Percentiles rank a stretch among this genome's conserved stretches.
phyloP scores from a whole-genome alignment of 176 grass and related monocot species.

The Hordeum marinum region DNA sequence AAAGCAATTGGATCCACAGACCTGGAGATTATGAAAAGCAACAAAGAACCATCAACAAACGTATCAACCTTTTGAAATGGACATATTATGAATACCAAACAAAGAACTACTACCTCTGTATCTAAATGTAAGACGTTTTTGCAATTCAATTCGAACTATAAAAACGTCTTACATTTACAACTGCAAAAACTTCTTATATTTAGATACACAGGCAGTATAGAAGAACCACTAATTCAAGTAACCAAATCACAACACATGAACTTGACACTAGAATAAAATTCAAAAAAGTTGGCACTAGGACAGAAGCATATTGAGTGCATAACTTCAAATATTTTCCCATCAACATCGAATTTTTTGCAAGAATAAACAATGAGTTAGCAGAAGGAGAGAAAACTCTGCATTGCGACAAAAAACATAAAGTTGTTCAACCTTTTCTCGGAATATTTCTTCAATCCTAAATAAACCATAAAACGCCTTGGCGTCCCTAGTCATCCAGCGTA shows the following conservation, averaged over 20 bases:
- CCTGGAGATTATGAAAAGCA: constrained; percentile 32
- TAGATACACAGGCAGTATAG: not conserved
- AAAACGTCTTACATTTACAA: no score
- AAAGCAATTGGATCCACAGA: constrained; percentile 40
- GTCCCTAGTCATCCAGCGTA: not conserved
- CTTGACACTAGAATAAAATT: not conserved
- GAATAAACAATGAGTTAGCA: not conserved
- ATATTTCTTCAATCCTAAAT: constrained; percentile 13
- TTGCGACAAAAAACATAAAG: not conserved
- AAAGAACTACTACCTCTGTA: not conserved
- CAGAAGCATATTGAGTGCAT: not conserved
- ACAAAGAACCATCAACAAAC: constrained; percentile 13
- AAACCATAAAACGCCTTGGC: constrained; percentile 9
- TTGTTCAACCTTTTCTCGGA: not conserved
- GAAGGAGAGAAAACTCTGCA: not conserved
- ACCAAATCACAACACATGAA: constrained; percentile 8
- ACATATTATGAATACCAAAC: constrained; percentile 13
- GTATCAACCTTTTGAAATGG: not conserved
- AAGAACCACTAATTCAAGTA: not conserved
- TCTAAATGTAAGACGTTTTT: no score
- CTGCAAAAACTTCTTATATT: no score
- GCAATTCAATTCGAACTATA: no score
- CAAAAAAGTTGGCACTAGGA: not conserved
- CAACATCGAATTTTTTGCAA: not conserved
- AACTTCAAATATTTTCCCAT: not conserved